These are phyloP conservation scores for Lactarius hatsudake DNA, from an alignment of 768 basidiomycete genomes.

Conservation along the genomic window DNA sequence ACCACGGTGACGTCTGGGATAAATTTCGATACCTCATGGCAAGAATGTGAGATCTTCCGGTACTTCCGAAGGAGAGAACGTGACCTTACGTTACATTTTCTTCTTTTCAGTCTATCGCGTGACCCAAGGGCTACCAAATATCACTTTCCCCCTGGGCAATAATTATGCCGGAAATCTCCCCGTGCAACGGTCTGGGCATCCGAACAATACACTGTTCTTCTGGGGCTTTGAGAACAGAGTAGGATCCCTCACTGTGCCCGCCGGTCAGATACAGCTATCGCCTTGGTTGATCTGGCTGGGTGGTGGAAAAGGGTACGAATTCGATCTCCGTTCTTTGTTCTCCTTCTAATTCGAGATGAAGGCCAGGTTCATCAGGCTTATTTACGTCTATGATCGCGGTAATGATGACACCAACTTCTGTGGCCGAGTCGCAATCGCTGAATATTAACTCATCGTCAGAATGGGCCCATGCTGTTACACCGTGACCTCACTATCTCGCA, in stretches of 20 bases:
- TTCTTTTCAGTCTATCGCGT: slow-evolving; percentile 36
- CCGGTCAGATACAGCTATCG: slow-evolving; percentile 29
- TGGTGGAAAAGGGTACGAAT: slow-evolving; percentile 33
- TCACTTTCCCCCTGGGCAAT: slow-evolving; percentile 34
- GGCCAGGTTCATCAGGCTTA: slow-evolving; percentile 71
- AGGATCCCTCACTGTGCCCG: slow-evolving; percentile 37
- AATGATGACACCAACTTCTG: neutral
- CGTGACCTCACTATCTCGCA: slow-evolving; percentile 46
- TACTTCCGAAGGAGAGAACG: neutral
- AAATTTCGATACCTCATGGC: slow-evolving; percentile 16
- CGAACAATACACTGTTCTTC: slow-evolving; percentile 41
- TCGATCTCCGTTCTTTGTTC: neutral
- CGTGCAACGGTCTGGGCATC: slow-evolving; percentile 34
- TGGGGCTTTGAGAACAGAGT: slow-evolving; percentile 40
- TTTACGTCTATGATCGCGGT: slow-evolving; percentile 60
- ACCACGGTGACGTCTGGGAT: neutral
- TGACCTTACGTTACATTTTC: neutral
- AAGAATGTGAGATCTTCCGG: slow-evolving; percentile 12
- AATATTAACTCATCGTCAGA: slow-evolving; percentile 38
- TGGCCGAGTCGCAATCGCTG: neutral
- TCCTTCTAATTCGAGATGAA: slow-evolving; percentile 19
- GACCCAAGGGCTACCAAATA: slow-evolving; percentile 36
- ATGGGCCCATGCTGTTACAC: slow-evolving; percentile 63
- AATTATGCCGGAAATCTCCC: slow-evolving; percentile 40
- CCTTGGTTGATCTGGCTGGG: slow-evolving; percentile 43